phyloP scores from a whole-genome alignment of 116 monocot genomes.

The Iris pallida region DNA sequence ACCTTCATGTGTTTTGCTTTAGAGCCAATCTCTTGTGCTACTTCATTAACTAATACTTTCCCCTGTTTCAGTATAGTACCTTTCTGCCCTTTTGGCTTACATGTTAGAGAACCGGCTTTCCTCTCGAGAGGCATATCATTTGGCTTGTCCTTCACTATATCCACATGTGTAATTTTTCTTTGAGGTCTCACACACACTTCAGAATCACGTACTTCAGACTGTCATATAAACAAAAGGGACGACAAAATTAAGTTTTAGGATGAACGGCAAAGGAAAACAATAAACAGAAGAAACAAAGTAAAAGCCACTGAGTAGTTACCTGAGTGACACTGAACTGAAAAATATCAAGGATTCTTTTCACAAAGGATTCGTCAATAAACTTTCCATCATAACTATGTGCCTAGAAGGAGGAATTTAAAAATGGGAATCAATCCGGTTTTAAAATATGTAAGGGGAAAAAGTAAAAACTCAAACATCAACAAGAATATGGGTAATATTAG shows the following conservation, averaged over 20 bases:
- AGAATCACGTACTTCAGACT: conserved; percentile 13
- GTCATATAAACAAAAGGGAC: conserved; percentile 1
- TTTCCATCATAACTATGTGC: conserved; percentile 6
- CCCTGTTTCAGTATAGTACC: conserved; percentile 5
- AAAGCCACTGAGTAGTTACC: conserved; percentile 20
- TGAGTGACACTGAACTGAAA: conserved; percentile 19
- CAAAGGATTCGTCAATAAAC: conserved; percentile 39
- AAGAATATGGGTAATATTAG: not conserved
- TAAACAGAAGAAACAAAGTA: not conserved
- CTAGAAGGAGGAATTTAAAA: conserved; percentile 19
- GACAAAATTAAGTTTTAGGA: not conserved
- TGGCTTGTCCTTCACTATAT: conserved; percentile 18
- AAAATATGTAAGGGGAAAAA: not conserved
- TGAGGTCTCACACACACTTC: conserved; percentile 19
- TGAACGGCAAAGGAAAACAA: not conserved
- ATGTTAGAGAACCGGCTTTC: conserved; percentile 5
- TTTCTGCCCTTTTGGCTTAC: conserved; percentile 19
- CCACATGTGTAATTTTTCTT: conserved; percentile 3
- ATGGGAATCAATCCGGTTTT: not conserved
- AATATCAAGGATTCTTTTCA: conserved; percentile 42
- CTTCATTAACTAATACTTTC: conserved; percentile 14
- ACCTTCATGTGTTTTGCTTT: conserved; percentile 5
- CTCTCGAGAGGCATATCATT: conserved; percentile 15
- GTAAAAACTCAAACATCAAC: conserved; percentile 10
- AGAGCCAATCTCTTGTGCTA: conserved; percentile 13